Conservation (phyloP, 345 rosid species). For the Turnera subulata region DNA sequence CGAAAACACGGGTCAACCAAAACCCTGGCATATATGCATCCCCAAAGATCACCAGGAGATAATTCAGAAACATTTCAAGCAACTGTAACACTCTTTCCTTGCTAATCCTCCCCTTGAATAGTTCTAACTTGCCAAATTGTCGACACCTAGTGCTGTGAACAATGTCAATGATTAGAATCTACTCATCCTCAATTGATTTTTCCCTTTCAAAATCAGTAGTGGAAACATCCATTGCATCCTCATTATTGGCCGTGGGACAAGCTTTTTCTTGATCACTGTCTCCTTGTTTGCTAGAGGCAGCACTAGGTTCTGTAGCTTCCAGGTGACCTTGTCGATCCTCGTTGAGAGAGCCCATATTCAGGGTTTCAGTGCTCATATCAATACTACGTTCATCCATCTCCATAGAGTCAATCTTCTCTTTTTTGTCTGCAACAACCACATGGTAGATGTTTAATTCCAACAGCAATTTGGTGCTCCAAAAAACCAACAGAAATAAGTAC, state of each 20-base stretch:
- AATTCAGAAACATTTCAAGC: too few relatives aligned
- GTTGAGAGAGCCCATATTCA: background rate
- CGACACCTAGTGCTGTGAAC: background rate
- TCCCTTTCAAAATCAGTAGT: background rate
- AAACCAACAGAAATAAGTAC: too few relatives aligned
- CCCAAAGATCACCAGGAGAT: too few relatives aligned
- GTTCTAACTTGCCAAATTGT: slow-evolving; percentile 7
- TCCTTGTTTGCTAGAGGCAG: slow-evolving; percentile 14
- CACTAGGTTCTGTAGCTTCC: slow-evolving; percentile 15
- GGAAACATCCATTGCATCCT: slow-evolving; percentile 26
- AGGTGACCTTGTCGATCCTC: background rate
- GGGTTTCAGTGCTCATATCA: slow-evolving; percentile 7
- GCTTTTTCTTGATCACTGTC: slow-evolving; percentile 17
- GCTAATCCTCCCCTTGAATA: background rate
- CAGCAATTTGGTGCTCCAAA: slow-evolving; percentile 1
- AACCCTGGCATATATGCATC: too few relatives aligned
- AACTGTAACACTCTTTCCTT: background rate
- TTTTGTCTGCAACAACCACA: too few relatives aligned
- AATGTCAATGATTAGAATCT: too few relatives aligned
- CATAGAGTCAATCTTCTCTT: slow-evolving; percentile 14
- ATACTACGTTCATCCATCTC: slow-evolving; percentile 20
- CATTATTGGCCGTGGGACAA: slow-evolving; percentile 13
- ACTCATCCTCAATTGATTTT: slow-evolving; percentile 10
- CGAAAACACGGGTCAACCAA: too few relatives aligned
- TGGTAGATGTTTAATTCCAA: background rate